A percentile compares a stretch with the other conserved stretches of the same genome.
phyloP scores from a whole-genome alignment of 768 basidiomycete genomes.

The Tephrocybe sp. region DNA sequence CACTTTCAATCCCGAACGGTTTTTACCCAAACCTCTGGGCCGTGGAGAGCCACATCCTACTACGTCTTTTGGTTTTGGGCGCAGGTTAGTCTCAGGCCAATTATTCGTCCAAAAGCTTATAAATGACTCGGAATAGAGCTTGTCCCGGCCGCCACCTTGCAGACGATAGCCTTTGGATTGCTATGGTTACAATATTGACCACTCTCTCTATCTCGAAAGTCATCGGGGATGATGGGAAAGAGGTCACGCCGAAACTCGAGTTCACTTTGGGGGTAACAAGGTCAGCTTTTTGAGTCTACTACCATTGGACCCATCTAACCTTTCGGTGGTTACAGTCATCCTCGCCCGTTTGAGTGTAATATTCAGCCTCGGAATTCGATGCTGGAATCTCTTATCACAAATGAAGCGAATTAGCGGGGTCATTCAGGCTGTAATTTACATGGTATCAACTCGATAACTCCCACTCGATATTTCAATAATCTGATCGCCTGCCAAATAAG shows the following conservation, averaged over 20 bases:
- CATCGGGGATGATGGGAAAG: slow-evolving; percentile 27
- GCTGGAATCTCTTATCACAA: slow-evolving; percentile 1
- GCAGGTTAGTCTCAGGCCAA: slow-evolving; percentile 7
- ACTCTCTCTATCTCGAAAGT: slow-evolving; percentile 27
- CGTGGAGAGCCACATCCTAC: slow-evolving; percentile 14
- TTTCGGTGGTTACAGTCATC: slow-evolving; percentile 3
- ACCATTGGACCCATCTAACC: neutral
- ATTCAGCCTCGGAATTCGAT: slow-evolving; percentile 10
- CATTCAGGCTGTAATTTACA: too few relatives aligned
- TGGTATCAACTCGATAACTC: too few relatives aligned
- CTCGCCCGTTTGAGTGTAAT: slow-evolving; percentile 10
- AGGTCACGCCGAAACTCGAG: slow-evolving; percentile 16
- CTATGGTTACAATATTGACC: slow-evolving; percentile 25
- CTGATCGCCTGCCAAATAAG: too few relatives aligned
- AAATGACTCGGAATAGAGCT: slow-evolving; percentile 11
- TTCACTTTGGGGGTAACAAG: slow-evolving; percentile 7
- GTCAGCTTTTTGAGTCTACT: neutral
- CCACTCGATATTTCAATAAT: too few relatives aligned
- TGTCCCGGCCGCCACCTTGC: slow-evolving; percentile 29
- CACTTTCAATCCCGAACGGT: slow-evolving; percentile 14
- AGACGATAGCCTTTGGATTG: slow-evolving; percentile 22
- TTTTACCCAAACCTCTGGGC: slow-evolving; percentile 14
- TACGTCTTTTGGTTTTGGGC: slow-evolving; percentile 15
- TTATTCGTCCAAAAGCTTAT: neutral
- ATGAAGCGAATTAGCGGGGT: neutral